Conservation (phyloP, 2,329 filamentous ascomycete genomes). For the Ceratocystis smalleyi region DNA sequence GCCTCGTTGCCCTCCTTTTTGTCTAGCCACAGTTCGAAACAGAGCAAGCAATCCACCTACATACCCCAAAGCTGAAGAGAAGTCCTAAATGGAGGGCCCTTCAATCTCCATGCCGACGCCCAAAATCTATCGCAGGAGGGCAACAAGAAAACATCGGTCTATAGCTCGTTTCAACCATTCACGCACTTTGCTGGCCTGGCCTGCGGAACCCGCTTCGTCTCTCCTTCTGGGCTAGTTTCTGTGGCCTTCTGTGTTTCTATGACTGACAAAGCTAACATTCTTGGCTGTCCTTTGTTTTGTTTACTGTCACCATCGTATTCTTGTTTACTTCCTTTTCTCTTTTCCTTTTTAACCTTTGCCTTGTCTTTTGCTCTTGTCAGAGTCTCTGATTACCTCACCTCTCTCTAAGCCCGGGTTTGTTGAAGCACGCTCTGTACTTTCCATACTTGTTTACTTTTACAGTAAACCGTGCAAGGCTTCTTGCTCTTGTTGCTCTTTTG, state of each 20-base stretch:
- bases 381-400: neutral
- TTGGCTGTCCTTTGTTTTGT: slow-evolving; percentile 13
- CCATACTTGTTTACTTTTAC: neutral
- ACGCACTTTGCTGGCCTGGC: neutral
- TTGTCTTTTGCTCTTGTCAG: slow-evolving; percentile 12
- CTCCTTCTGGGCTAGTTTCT: neutral
- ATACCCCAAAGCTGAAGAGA: neutral
- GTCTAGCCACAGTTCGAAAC: neutral
- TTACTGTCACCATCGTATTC: slow-evolving; percentile 5
- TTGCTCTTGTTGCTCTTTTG: neutral
- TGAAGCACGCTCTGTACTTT: neutral
- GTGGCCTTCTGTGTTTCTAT: neutral
- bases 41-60: neutral
- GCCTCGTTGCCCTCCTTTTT: neutral
- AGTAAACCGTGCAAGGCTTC: neutral
- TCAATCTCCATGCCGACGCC: slow-evolving; percentile 2
- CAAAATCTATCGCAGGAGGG: slow-evolving; percentile 1
- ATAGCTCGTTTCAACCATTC: neutral
- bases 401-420: neutral
- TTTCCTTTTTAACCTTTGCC: slow-evolving; percentile 14
- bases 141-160: neutral
- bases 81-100: neutral
- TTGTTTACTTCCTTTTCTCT: slow-evolving; percentile 12
- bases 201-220: neutral
- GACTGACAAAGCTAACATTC: neutral